Conservation (phyloP, 352 stramenopile species). For the Peronospora tabacina region DNA sequence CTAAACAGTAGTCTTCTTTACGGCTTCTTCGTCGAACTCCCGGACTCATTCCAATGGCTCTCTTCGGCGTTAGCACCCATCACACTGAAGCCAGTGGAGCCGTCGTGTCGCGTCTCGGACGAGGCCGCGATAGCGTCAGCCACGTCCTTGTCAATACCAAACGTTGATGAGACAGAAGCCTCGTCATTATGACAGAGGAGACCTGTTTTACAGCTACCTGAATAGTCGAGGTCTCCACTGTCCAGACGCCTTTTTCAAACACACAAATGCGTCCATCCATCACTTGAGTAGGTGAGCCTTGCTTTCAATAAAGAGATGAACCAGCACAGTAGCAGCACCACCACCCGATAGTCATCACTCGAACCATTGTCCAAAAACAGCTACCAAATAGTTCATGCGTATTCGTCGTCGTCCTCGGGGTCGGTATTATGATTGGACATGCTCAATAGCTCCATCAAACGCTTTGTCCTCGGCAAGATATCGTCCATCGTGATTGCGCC, state of each 20-base stretch:
- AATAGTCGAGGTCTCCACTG: conserved; percentile 6
- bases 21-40: conserved; percentile 54
- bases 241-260: conserved; percentile 11
- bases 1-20: conserved; percentile 38
- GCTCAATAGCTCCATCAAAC: conserved; percentile 76
- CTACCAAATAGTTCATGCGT: conserved; percentile 21
- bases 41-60: conserved; percentile 44
- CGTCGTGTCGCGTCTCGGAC: conserved; percentile 21
- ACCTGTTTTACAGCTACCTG: neutral
- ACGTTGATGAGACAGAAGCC: conserved; percentile 21
- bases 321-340: neutral
- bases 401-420: conserved; percentile 24
- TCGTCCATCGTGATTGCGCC: conserved; percentile 63
- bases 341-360: neutral
- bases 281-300: neutral
- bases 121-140: conserved; percentile 17
- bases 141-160: conserved; percentile 8
- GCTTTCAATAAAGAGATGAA: neutral
- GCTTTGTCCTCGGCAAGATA: conserved; percentile 65
- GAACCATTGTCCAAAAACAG: neutral
- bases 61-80: conserved; percentile 57
- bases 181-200: conserved; percentile 30
- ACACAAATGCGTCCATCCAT: conserved; percentile 4
- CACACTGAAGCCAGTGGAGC: conserved; percentile 13
- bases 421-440: conserved; percentile 50